Evolutionary conservation across 2,329 filamentous ascomycete genomes (phyloP).

Genomic region (Rhytidhysteron rufulum): DNA sequence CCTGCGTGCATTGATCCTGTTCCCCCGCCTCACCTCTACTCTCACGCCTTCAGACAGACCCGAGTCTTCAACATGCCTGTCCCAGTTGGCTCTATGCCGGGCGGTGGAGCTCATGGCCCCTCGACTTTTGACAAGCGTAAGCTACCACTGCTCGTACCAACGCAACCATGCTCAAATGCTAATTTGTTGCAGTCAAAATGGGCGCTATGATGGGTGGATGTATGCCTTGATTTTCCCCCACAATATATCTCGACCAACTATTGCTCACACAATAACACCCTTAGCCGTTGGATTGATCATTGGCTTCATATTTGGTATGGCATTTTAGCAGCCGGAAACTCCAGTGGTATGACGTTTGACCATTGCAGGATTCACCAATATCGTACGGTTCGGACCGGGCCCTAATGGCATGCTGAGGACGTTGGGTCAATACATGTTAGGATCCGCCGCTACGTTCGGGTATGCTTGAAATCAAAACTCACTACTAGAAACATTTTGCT

Average conservation of each 20-base stretch:
- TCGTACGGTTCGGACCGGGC: conserved; percentile 91
- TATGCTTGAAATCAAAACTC: conserved; percentile 48
- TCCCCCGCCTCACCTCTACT: conserved; percentile 3
- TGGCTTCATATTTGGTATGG: conserved; percentile 90
- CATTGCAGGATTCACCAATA: conserved; percentile 77
- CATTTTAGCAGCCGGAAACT: conserved; percentile 4
- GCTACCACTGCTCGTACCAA: conserved; percentile 20
- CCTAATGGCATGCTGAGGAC: conserved; percentile 92
- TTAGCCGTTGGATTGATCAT: conserved; percentile 92
- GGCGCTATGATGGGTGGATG: conserved; percentile 97
- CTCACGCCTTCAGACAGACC: conserved; percentile 4
- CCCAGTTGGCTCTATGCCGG: conserved; percentile 44
- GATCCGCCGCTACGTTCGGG: conserved; percentile 95
- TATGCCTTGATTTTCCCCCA: conserved; percentile 48
- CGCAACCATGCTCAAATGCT: conserved; percentile 18
- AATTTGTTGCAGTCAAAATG: conserved; percentile 75
- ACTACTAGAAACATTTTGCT: too few species aligned
- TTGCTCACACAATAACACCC: conserved; percentile 5
- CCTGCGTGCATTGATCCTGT: too few species aligned
- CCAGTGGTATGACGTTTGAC: conserved; percentile 17
- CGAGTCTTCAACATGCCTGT: conserved; percentile 51
- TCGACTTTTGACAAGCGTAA: conserved; percentile 70
- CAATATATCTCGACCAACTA: conserved; percentile 15
- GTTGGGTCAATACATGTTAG: conserved; percentile 93
- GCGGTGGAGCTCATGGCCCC: conserved; percentile 46